Evolutionary conservation across 371 early-diverging fungal species (phyloP).

Genomic region (Basidiobolus meristosporus): DNA sequence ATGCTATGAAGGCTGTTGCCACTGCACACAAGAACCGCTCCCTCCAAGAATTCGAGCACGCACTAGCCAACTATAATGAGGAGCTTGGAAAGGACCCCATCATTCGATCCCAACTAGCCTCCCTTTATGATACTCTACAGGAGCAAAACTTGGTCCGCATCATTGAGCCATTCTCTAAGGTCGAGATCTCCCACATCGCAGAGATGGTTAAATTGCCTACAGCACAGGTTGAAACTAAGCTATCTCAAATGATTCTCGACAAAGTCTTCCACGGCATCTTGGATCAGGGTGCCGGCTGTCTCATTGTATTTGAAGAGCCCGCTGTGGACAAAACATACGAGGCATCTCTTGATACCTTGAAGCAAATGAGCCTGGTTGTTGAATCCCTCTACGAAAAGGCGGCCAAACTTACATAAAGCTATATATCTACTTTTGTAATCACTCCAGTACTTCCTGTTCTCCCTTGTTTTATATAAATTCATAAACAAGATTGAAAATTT

Average conservation of each 20-base stretch:
- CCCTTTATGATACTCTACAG: slow-evolving; percentile 89
- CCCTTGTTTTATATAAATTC: too few relatives aligned
- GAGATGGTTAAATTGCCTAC: slow-evolving; percentile 79
- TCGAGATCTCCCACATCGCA: slow-evolving; percentile 91
- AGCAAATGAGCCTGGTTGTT: slow-evolving; percentile 86
- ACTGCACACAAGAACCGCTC: slow-evolving; percentile 86
- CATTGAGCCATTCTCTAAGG: slow-evolving; percentile 95
- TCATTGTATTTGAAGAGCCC: slow-evolving; percentile 81
- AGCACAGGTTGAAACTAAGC: slow-evolving; percentile 80
- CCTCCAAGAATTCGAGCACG: slow-evolving; percentile 82
- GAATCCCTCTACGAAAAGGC: slow-evolving; percentile 73
- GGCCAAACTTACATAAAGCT: slow-evolving; percentile 20
- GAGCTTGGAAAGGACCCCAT: slow-evolving; percentile 84
- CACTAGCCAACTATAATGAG: slow-evolving; percentile 33
- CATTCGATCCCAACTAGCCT: slow-evolving; percentile 72
- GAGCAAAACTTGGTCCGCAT: slow-evolving; percentile 94
- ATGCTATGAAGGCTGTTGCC: slow-evolving; percentile 88
- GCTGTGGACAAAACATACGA: slow-evolving; percentile 64
- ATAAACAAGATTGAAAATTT: too few relatives aligned
- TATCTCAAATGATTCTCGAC: slow-evolving; percentile 98
- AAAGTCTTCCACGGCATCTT: slow-evolving; percentile 87
- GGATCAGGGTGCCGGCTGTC: slow-evolving; percentile 91
- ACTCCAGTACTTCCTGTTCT: too few relatives aligned
- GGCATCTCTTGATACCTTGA: slow-evolving; percentile 81
- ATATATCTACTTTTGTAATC: slow-evolving; percentile 3